phyloP scores from a whole-genome alignment of 1,139 yeast species.

The Sugiyamaella paludigena region DNA sequence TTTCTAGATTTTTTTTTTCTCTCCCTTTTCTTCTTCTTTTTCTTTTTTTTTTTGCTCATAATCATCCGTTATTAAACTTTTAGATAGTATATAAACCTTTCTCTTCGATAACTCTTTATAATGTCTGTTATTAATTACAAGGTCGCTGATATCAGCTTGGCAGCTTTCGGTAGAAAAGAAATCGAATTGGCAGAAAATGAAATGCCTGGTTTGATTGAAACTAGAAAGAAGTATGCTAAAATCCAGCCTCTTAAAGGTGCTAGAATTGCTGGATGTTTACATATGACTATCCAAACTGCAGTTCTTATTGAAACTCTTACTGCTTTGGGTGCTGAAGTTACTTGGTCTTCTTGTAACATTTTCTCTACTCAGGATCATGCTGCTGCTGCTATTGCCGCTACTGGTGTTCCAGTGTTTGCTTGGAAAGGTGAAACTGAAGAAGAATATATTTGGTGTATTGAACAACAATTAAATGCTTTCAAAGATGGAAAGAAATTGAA shows the following conservation, averaged over 20 bases:
- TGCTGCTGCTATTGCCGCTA: slow-evolving; percentile 99
- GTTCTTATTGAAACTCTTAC: slow-evolving; percentile 96
- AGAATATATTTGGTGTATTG: slow-evolving; percentile 99
- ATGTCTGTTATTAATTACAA: slow-evolving; percentile 57
- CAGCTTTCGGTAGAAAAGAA: slow-evolving; percentile 99
- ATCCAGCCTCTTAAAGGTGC: slow-evolving; percentile 98
- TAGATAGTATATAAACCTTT: too few relatives aligned
- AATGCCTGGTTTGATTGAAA: slow-evolving; percentile 99
- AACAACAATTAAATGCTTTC: slow-evolving; percentile 98
- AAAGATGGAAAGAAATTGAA: slow-evolving; percentile 94
- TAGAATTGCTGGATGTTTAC: slow-evolving; percentile 98
- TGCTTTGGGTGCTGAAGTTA: slow-evolving; percentile 99
- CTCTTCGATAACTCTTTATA: not conserved
- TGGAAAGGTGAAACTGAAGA: slow-evolving; percentile 99
- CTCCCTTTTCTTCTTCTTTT: too few relatives aligned
- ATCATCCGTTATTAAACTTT: too few relatives aligned
- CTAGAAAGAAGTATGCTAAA: slow-evolving; percentile 88
- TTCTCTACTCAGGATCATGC: slow-evolving; percentile 99
- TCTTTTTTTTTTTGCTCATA: too few relatives aligned
- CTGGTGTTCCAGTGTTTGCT: slow-evolving; percentile 99
- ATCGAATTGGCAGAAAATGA: slow-evolving; percentile 98
- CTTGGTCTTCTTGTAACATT: slow-evolving; percentile 99
- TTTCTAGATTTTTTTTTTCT: too few relatives aligned
- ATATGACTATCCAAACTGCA: slow-evolving; percentile 99
- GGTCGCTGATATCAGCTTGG: slow-evolving; percentile 97